Evolutionary conservation across 345 rosid species (phyloP), one percentile per base, ranked within the genome.

Genomic region (Rhizophora mangle): DNA sequence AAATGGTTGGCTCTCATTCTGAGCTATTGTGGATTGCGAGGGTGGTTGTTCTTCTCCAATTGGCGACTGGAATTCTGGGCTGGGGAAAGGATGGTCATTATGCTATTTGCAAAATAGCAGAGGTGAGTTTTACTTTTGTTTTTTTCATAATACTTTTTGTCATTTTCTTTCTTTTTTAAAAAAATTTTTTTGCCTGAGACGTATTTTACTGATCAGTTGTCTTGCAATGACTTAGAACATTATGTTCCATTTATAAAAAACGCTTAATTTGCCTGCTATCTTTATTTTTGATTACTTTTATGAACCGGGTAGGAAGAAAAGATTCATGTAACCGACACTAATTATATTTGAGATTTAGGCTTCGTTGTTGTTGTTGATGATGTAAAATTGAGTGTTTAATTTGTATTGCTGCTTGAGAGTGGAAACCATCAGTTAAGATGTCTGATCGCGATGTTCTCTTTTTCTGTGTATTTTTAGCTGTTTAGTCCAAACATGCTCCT

Each of bases 1-100:
- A 65, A 69, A 74, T 56, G 19, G 81, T 70, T 86, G 74, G 73
- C 85, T 68, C 73, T 24, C 64, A 66, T 54, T 63, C 37, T 61
- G 63, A 75, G 78, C 76, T 70, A 26, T 56, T 66, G 65, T 85
- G 83, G 91, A 9, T 75, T 21, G 77, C 65, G 64, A 86, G 84
- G 54, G 34, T 54, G 16, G 20, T 88, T 29, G 60, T 85, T 63
- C 70, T 86, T 68, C 73, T 89, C 74, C 94, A 83, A 67, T 79
- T 87, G 47, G 29, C 80, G 15, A 70, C 81, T 82, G 89, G 90
- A 43, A 82, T 79, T 69, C 76, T 82, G 53, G 81, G 87, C 36
- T 89, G 98, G 98, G 98, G 94, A 76, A 82, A 85, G 51, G 94
- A 89, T 49, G 98, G 96, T 64, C 98, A 93, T 70, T 89, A 72